Evolutionary conservation across 768 basidiomycete species (phyloP).

Genomic region (Holtermannia corniformis): DNA sequence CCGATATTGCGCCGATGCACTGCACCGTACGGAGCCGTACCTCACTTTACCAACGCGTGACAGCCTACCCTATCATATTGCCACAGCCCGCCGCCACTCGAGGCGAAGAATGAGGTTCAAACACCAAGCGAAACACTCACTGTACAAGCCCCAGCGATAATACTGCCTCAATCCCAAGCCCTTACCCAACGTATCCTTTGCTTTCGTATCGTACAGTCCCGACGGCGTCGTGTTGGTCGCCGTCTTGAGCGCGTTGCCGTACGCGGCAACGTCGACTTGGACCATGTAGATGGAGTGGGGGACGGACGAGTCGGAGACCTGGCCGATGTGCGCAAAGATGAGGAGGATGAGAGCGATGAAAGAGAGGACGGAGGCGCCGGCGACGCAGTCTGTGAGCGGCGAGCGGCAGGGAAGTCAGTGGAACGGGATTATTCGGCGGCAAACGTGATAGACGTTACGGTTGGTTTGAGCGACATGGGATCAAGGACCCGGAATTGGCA

Average conservation of each 20-base stretch:
- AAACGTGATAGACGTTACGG: no score
- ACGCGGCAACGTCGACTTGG: conserved; percentile 33
- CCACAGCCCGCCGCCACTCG: no score
- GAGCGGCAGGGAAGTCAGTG: not conserved
- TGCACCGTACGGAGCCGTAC: no score
- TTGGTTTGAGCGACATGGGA: no score
- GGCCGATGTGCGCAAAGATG: conserved; percentile 38
- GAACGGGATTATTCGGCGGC: no score
- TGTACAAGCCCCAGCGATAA: conserved; percentile 37
- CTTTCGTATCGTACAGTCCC: conserved; percentile 28
- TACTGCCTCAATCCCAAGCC: conserved; percentile 29
- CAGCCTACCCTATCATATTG: no score
- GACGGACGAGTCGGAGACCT: conserved; percentile 27
- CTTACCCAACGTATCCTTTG: conserved; percentile 23
- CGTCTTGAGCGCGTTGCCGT: conserved; percentile 16
- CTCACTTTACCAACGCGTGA: no score
- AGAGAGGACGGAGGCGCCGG: conserved; percentile 34
- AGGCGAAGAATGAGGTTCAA: not conserved
- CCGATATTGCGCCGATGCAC: no score
- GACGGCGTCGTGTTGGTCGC: conserved; percentile 19
- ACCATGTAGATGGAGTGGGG: conserved; percentile 28
- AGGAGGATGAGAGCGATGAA: conserved; percentile 34
- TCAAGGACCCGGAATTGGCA: no score
- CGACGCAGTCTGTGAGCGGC: conserved; percentile 24
- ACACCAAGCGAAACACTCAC: conserved; percentile 14